Conservation (phyloP, 2,329 filamentous ascomycete genomes). For the Fusarium dlaminii region DNA sequence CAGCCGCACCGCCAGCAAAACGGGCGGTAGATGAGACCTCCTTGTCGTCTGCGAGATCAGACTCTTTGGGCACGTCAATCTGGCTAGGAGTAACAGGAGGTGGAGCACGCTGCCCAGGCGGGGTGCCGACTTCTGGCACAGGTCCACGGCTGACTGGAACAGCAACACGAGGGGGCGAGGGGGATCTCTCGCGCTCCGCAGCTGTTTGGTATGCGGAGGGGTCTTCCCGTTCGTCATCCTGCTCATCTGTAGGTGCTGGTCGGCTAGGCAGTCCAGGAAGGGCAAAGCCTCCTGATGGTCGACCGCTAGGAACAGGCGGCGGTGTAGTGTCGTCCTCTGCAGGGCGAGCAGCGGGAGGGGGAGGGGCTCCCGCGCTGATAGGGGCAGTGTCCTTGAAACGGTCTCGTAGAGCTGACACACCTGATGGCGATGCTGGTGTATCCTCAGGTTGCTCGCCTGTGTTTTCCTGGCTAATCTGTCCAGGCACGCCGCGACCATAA, state of each 20-base stretch:
- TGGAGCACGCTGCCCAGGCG: conserved; percentile 59
- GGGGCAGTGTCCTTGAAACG: conserved; percentile 82
- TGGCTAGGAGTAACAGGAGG: conserved; percentile 71
- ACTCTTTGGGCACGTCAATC: conserved; percentile 71
- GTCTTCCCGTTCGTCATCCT: conserved; percentile 62
- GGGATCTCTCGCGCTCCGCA: conserved; percentile 57
- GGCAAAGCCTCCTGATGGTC: conserved; percentile 79
- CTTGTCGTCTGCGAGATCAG: conserved; percentile 72
- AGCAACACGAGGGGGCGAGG: conserved; percentile 85
- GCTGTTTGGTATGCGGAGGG: conserved; percentile 50
- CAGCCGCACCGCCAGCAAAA: conserved; percentile 65
- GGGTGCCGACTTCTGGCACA: conserved; percentile 62
- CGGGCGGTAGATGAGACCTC: conserved; percentile 68
- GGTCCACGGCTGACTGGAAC: conserved; percentile 80
- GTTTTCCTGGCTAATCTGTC: conserved; percentile 64
- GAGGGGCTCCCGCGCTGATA: conserved; percentile 62
- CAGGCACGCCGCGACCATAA: conserved; percentile 68
- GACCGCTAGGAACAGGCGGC: conserved; percentile 63
- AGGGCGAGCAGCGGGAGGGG: conserved; percentile 51
- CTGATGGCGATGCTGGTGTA: conserved; percentile 64
- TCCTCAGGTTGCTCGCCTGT: conserved; percentile 67
- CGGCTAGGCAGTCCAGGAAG: conserved; percentile 79
- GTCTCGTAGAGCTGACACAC: conserved; percentile 79
- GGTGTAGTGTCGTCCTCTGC: conserved; percentile 60
- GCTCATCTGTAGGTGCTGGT: conserved; percentile 57